Conservation (phyloP, 169 alveolate genomes). For the Plasmodium cynomolgi region DNA sequence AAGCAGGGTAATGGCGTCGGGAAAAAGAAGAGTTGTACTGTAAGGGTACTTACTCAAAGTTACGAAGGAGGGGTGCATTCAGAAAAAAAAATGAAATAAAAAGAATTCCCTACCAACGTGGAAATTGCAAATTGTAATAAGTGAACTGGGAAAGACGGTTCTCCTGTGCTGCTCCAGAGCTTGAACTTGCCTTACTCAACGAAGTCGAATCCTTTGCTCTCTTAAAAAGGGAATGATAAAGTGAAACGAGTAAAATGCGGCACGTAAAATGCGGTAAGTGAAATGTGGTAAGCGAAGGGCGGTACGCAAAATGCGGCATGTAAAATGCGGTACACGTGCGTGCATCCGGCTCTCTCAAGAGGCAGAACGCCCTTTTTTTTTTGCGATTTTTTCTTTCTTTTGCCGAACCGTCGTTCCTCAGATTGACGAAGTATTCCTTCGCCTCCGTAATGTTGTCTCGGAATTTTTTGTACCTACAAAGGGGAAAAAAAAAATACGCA, state of each 20-base stretch:
- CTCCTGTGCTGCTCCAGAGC: background rate
- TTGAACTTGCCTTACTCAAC: background rate
- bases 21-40: background rate
- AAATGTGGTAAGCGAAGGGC: background rate
- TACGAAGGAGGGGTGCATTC: background rate
- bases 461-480: constrained; percentile 26
- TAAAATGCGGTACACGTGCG: background rate
- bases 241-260: background rate
- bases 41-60: background rate
- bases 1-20: background rate
- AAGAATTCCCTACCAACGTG: background rate
- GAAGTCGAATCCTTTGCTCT: background rate
- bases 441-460: constrained; percentile 54
- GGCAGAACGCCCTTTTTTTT: background rate
- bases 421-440: constrained; percentile 35
- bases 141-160: background rate
- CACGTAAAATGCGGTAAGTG: background rate
- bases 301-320: background rate
- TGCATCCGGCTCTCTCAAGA: background rate
- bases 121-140: background rate
- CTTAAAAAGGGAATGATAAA: background rate
- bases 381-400: background rate
- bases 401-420: constrained; percentile 43
- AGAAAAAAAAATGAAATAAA: background rate
- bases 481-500: background rate